Conservation (phyloP, 2,329 filamentous ascomycete species). For the Aspergillus felis region DNA sequence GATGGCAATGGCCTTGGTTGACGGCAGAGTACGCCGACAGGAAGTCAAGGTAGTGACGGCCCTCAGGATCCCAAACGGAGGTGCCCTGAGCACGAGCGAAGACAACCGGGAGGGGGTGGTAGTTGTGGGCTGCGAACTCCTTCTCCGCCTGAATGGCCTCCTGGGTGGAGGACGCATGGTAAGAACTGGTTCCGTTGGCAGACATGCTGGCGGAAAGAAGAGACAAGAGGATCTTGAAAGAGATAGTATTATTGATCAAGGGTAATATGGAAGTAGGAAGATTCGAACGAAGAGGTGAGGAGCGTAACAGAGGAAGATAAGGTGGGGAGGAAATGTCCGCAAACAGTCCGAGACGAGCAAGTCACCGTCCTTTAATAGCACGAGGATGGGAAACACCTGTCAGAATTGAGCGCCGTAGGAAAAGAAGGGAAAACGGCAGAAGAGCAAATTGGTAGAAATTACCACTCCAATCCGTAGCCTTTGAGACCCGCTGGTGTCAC, state of each 20-base stretch:
- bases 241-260: not conserved
- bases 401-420: conserved; percentile 14
- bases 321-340: not conserved
- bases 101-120: conserved; percentile 93
- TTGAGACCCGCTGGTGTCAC: not conserved
- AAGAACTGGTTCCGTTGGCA: conserved; percentile 43
- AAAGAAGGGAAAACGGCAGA: not conserved
- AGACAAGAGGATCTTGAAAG: not conserved
- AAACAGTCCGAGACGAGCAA: conserved; percentile 4
- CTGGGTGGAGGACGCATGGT: conserved; percentile 74
- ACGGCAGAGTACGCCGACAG: conserved; percentile 96
- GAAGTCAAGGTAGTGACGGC: conserved; percentile 93
- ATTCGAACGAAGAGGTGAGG: not conserved
- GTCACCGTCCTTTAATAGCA: not conserved
- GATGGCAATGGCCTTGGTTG: conserved; percentile 97
- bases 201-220: conserved; percentile 18
- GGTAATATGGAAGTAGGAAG: not conserved
- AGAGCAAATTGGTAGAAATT: not conserved
- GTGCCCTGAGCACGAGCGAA: conserved; percentile 81
- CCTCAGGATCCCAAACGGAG: conserved; percentile 95
- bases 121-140: conserved; percentile 92
- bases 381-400: not conserved
- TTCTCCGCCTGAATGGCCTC: conserved; percentile 77
- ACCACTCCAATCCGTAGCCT: not conserved
- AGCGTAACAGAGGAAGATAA: not conserved